Evolutionary conservation across 1,284 basidiomycete genomes (phyloP).

Genomic region (Ceratobasidium sp.): DNA sequence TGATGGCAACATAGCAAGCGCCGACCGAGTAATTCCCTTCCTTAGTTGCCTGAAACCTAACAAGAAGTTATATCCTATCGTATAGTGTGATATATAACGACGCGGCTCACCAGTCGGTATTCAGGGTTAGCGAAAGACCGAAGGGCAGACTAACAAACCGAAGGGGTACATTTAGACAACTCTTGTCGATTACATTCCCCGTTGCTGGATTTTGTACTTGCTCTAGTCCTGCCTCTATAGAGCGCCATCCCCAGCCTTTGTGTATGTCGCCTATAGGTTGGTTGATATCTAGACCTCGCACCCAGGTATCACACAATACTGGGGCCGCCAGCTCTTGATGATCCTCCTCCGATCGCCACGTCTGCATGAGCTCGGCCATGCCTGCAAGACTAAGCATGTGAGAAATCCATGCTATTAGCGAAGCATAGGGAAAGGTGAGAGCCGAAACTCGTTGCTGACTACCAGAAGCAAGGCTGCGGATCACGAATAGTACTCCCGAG

Average conservation of each 20-base stretch:
- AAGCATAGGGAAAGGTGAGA: constrained; percentile 28
- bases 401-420: constrained; percentile 11
- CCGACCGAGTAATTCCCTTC: constrained; percentile 19
- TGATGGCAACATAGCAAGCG: constrained; percentile 29
- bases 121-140: constrained; percentile 20
- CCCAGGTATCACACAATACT: constrained; percentile 7
- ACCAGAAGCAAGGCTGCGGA: constrained; percentile 9
- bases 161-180: too few species aligned
- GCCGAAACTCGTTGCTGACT: background rate
- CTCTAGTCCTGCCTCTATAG: background rate
- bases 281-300: background rate
- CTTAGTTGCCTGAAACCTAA: constrained; percentile 37
- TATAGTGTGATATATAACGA: too few species aligned
- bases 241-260: constrained; percentile 8
- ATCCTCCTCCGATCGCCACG: background rate
- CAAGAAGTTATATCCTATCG: background rate
- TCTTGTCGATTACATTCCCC: too few species aligned
- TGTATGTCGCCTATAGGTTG: constrained; percentile 7
- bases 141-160: constrained; percentile 18
- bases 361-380: constrained; percentile 32
- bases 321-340: background rate
- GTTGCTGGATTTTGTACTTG: too few species aligned
- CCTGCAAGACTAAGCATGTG: constrained; percentile 12
- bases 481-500: background rate
- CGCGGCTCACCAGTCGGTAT: constrained; percentile 32